phyloP scores from a whole-genome alignment of 2,329 filamentous ascomycete species.

The Claviceps arundinis region DNA sequence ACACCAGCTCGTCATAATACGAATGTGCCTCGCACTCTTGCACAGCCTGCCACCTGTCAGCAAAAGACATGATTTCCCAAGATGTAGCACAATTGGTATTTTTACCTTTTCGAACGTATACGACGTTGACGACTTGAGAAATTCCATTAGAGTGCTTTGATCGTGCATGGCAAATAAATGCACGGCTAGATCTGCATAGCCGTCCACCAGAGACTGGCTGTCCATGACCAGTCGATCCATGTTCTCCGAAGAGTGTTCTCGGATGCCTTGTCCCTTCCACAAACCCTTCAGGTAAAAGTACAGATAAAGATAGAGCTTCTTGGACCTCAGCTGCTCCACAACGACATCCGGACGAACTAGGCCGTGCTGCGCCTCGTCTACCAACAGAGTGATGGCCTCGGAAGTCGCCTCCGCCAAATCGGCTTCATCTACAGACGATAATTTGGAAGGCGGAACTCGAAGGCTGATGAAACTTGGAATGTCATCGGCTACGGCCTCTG shows the following conservation, averaged over 20 bases:
- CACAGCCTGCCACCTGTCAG: constrained; percentile 36
- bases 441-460: constrained; percentile 61
- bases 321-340: constrained; percentile 59
- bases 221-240: constrained; percentile 45
- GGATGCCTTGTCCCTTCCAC: constrained; percentile 62
- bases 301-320: constrained; percentile 59
- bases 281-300: constrained; percentile 85
- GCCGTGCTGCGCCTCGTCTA: constrained; percentile 82
- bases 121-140: constrained; percentile 68
- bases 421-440: constrained; percentile 47
- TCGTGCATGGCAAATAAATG: constrained; percentile 79
- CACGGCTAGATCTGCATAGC: constrained; percentile 76
- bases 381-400: constrained; percentile 75
- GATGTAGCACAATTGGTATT: constrained; percentile 1
- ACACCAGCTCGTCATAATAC: constrained; percentile 88
- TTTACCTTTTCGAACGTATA: constrained; percentile 70
- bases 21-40: constrained; percentile 67
- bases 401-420: constrained; percentile 70
- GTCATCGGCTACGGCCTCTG: constrained; percentile 78
- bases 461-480: constrained; percentile 80
- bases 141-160: constrained; percentile 68
- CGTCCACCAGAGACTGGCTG: constrained; percentile 60
- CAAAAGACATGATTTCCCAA: neutral
- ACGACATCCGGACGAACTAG: constrained; percentile 69
- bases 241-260: constrained; percentile 38